Evolutionary conservation across 805 yeast genomes (phyloP).

Genomic region (Kuraishia floccosa): DNA sequence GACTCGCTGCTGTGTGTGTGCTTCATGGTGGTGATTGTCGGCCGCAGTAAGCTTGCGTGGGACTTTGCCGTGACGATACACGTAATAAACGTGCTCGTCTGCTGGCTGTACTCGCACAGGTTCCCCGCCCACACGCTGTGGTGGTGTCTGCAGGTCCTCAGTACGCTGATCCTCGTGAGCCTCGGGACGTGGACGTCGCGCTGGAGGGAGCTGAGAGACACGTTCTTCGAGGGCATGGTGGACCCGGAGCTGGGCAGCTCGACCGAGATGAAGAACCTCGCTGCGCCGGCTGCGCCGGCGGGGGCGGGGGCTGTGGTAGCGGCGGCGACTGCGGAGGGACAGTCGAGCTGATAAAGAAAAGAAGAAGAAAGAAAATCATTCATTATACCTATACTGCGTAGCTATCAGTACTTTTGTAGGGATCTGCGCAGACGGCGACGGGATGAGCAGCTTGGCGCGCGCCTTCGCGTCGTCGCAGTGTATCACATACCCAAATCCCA

Average conservation of each 20-base stretch:
- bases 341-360: too few relatives aligned
- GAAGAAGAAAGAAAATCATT: too few relatives aligned
- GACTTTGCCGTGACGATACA: conserved; percentile 95
- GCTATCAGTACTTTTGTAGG: conserved; percentile 68
- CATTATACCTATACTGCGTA: conserved; percentile 75
- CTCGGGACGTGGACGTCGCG: conserved; percentile 85
- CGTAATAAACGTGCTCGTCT: conserved; percentile 61
- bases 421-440: conserved; percentile 70
- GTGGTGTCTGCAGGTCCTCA: conserved; percentile 72
- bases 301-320: conserved; percentile 2
- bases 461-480: conserved; percentile 56
- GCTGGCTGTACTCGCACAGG: conserved; percentile 49
- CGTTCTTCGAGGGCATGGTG: conserved; percentile 77
- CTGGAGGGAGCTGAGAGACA: conserved; percentile 83
- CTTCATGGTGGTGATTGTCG: conserved; percentile 79
- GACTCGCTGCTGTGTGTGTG: conserved; percentile 77
- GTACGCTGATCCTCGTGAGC: conserved; percentile 58
- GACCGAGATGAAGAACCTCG: not conserved
- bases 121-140: conserved; percentile 68
- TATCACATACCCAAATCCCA: conserved; percentile 69
- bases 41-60: conserved; percentile 89
- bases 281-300: conserved; percentile 1
- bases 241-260: conserved; percentile 40
- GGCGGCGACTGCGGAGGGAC: too few relatives aligned
- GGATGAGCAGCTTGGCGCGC: conserved; percentile 62